Conservation (phyloP, 2,329 filamentous ascomycete species). For the Fusarium euwallaceae region DNA sequence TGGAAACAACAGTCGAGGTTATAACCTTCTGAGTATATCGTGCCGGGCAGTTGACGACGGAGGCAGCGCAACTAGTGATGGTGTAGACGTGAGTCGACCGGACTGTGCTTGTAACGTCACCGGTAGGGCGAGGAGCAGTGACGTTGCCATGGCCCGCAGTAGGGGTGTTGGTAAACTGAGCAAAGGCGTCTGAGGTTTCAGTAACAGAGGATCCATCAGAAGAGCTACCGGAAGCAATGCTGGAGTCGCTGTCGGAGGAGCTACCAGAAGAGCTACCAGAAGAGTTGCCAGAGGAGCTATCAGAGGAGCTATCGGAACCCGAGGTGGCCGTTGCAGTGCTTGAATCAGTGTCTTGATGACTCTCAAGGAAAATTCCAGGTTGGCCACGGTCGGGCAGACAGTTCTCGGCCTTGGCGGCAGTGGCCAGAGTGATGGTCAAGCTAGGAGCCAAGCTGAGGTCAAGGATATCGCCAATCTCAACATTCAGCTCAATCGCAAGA, state of each 20-base stretch:
- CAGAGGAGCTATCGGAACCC: not conserved
- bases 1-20: conserved; percentile 39
- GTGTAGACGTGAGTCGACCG: conserved; percentile 46
- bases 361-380: conserved; percentile 27
- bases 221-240: not conserved
- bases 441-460: conserved; percentile 56
- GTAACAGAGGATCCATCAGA: not conserved
- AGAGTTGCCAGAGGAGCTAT: not conserved
- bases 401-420: conserved; percentile 26
- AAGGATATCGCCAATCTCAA: conserved; percentile 50
- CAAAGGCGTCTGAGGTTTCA: not conserved
- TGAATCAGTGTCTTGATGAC: not conserved
- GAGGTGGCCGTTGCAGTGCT: not conserved
- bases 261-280: not conserved
- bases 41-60: conserved; percentile 56
- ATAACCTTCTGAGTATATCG: conserved; percentile 52
- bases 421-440: conserved; percentile 54
- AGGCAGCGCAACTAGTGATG: conserved; percentile 54
- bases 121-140: conserved; percentile 9
- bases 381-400: conserved; percentile 38
- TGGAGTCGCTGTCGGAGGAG: no score
- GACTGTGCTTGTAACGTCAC: conserved; percentile 42
- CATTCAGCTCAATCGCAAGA: conserved; percentile 39
- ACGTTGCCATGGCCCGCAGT: conserved; percentile 5
- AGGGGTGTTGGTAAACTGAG: not conserved